These are phyloP conservation scores for Phytopythium litorale DNA, from an alignment of 352 stramenopile genomes.

Conservation along the genomic window DNA sequence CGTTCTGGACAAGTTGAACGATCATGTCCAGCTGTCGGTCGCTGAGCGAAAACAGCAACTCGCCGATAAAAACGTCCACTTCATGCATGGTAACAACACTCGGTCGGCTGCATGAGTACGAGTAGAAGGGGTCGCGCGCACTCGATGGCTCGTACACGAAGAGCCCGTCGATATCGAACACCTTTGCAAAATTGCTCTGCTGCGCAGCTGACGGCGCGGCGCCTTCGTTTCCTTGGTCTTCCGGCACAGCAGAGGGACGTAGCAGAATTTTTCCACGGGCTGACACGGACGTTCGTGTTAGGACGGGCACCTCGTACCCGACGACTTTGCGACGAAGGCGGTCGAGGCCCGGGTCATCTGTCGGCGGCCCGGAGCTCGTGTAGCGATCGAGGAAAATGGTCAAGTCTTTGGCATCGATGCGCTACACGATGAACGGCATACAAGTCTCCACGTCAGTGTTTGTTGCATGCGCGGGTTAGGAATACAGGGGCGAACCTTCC, in stretches of 20 bases:
- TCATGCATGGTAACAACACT: slow-evolving; percentile 48
- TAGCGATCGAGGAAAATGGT: slow-evolving; percentile 86
- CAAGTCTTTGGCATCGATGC: slow-evolving; percentile 70
- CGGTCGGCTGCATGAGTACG: slow-evolving; percentile 51
- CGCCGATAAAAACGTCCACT: slow-evolving; percentile 63
- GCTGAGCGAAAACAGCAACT: slow-evolving; percentile 76
- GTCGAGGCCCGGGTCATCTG: slow-evolving; percentile 14
- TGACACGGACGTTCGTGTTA: slow-evolving; percentile 65
- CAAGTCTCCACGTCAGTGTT: not conserved
- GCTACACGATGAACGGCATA: slow-evolving; percentile 14
- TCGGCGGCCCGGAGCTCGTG: slow-evolving; percentile 44
- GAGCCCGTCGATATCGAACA: slow-evolving; percentile 33
- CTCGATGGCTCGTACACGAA: slow-evolving; percentile 41
- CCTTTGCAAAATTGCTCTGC: slow-evolving; percentile 11
- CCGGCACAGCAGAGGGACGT: slow-evolving; percentile 23
- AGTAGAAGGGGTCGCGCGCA: slow-evolving; percentile 61
- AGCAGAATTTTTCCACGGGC: slow-evolving; percentile 51
- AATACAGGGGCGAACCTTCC: slow-evolving; percentile 28
- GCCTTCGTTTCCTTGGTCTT: not conserved
- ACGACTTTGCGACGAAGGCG: slow-evolving; percentile 63
- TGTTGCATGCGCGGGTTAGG: not conserved
- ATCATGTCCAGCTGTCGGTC: slow-evolving; percentile 82
- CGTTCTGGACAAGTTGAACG: slow-evolving; percentile 51
- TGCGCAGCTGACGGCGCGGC: not conserved
- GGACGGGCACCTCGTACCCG: slow-evolving; percentile 76